Evolutionary conservation across 1,284 basidiomycete species (phyloP).

Genomic region (Rhodotorula sp.): DNA sequence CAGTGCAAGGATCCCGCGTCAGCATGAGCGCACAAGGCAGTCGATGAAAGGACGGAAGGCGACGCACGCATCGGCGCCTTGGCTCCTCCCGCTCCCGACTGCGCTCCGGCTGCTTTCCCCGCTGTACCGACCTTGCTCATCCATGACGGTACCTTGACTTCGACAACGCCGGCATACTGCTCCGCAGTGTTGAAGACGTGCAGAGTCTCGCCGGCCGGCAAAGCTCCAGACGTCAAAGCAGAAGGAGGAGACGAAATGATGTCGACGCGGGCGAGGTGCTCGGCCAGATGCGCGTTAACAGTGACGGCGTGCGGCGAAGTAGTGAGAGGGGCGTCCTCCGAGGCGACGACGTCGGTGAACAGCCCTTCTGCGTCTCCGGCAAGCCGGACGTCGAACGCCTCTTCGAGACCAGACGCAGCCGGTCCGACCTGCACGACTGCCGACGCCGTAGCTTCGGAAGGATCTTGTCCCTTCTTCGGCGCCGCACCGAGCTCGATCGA

Average conservation of each 20-base stretch:
- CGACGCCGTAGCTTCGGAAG: not conserved
- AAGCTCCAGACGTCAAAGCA: not conserved
- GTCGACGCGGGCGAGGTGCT: slow-evolving; percentile 22
- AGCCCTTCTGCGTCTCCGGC: not conserved
- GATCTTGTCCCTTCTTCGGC: not conserved
- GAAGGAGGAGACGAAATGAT: slow-evolving; percentile 17
- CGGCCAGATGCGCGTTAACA: not conserved
- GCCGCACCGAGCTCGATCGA: slow-evolving; percentile 11
- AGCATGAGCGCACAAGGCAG: not conserved
- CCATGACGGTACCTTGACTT: slow-evolving; percentile 32
- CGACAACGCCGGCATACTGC: slow-evolving; percentile 24
- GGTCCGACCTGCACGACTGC: slow-evolving; percentile 10
- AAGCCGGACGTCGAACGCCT: slow-evolving; percentile 16
- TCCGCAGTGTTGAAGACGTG: slow-evolving; percentile 36
- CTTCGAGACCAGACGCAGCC: not conserved
- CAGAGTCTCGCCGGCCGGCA: slow-evolving; percentile 13
- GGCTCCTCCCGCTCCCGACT: slow-evolving; percentile 15
- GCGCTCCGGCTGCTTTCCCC: not conserved
- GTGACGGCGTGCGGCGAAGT: slow-evolving; percentile 5
- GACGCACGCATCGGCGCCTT: slow-evolving; percentile 37
- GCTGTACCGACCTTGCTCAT: slow-evolving; percentile 22
- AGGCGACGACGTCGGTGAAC: slow-evolving; percentile 5
- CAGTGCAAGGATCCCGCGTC: not conserved
- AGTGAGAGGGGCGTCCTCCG: not conserved
- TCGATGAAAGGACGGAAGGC: not conserved